Evolutionary conservation across 768 basidiomycete genomes (phyloP).

Genomic region (Suillus cothurnatus): DNA sequence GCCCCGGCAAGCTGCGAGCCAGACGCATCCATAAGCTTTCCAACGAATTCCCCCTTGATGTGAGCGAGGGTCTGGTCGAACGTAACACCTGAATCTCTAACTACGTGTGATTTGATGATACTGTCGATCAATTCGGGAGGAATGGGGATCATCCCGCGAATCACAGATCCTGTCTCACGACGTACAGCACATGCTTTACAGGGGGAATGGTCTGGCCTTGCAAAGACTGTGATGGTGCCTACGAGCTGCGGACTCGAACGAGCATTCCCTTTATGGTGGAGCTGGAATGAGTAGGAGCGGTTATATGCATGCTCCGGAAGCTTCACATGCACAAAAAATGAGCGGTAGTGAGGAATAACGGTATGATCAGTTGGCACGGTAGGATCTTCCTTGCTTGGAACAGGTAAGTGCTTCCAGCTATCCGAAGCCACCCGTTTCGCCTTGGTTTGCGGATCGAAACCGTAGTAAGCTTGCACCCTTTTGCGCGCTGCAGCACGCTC

Average conservation of each 20-base stretch:
- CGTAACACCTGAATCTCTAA: constrained; percentile 5
- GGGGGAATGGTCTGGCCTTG: constrained; percentile 24
- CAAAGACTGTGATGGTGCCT: constrained; percentile 27
- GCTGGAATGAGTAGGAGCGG: constrained; percentile 26
- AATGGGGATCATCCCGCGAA: constrained; percentile 30
- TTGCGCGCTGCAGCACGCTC: constrained; percentile 24
- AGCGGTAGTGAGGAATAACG: constrained; percentile 25
- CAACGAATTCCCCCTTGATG: constrained; percentile 19
- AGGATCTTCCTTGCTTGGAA: constrained; percentile 11
- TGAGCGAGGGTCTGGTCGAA: constrained; percentile 17
- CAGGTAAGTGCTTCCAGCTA: constrained; percentile 20
- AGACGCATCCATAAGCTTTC: constrained; percentile 18
- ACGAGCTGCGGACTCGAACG: constrained; percentile 13
- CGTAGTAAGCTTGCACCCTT: constrained; percentile 26
- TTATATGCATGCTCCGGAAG: constrained; percentile 29
- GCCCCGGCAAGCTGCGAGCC: constrained; percentile 21
- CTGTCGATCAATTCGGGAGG: constrained; percentile 24
- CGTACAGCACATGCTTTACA: constrained; percentile 28
- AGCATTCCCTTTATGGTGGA: constrained; percentile 18
- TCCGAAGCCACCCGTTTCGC: constrained; percentile 6
- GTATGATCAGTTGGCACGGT: constrained; percentile 18
- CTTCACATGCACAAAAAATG: constrained; percentile 27
- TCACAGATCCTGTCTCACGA: constrained; percentile 17
- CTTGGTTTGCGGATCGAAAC: constrained; percentile 22
- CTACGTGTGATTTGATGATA: constrained; percentile 18